Percentiles rank a stretch among this genome's conserved stretches.
Conservation (phyloP, 2,329 filamentous ascomycete species). For the Ascochyta viciae-villosae region DNA sequence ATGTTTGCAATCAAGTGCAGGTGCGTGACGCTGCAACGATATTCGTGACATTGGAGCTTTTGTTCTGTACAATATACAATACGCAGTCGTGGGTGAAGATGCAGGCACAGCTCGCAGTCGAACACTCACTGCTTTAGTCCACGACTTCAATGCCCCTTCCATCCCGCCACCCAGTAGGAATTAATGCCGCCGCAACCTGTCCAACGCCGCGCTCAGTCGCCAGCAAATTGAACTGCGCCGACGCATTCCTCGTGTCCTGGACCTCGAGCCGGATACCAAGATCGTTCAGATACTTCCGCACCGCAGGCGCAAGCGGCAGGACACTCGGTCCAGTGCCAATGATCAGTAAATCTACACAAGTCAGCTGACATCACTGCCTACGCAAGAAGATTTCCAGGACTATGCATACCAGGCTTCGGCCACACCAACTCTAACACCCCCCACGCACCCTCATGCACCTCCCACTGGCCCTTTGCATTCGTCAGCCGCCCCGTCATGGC, state of each 20-base stretch:
- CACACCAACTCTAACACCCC: slow-evolving; percentile 78
- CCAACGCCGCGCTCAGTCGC: slow-evolving; percentile 90
- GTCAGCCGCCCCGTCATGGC: slow-evolving; percentile 58
- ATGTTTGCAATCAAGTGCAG: neutral
- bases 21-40: neutral
- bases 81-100: neutral
- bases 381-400: neutral
- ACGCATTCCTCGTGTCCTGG: slow-evolving; percentile 90
- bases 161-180: slow-evolving; percentile 82
- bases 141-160: slow-evolving; percentile 16
- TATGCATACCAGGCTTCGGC: slow-evolving; percentile 82
- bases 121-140: slow-evolving; percentile 3
- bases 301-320: slow-evolving; percentile 76
- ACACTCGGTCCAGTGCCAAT: slow-evolving; percentile 83
- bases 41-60: neutral
- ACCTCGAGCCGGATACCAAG: slow-evolving; percentile 88
- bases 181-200: slow-evolving; percentile 84
- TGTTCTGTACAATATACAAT: slow-evolving; percentile 19
- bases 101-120: too few relatives aligned
- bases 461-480: slow-evolving; percentile 83
- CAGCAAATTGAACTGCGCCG: slow-evolving; percentile 91
- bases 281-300: slow-evolving; percentile 73
- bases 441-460: slow-evolving; percentile 74
- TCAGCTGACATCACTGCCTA: slow-evolving; percentile 17
- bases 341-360: slow-evolving; percentile 76